Conservation (phyloP, 2,329 filamentous ascomycete genomes). For the Lasiodiplodia hormozganensis region DNA sequence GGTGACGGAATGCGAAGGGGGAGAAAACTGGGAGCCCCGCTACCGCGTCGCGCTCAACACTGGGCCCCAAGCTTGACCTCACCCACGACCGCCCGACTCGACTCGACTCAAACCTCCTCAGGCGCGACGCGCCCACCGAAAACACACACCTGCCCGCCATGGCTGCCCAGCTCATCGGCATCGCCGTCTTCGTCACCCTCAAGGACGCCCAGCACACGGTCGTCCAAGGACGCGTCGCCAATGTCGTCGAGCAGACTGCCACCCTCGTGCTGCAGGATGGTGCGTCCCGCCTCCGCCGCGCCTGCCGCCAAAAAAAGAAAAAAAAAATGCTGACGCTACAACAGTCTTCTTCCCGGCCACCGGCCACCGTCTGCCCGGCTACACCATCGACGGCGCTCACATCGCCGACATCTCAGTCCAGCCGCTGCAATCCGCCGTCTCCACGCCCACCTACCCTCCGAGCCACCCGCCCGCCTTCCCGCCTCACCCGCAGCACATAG, state of each 20-base stretch:
- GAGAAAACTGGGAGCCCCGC: not conserved
- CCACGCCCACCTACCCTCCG: conserved; percentile 29
- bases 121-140: not conserved
- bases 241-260: conserved; percentile 68
- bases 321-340: not conserved
- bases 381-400: conserved; percentile 63
- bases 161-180: conserved; percentile 73
- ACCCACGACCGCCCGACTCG: conserved; percentile 1
- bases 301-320: too few relatives aligned
- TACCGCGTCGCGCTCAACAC: conserved; percentile 25
- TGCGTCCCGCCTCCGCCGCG: conserved; percentile 47
- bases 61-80: conserved; percentile 5
- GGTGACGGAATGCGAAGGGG: not conserved
- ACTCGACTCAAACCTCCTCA: conserved; percentile 5
- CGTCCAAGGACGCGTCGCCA: conserved; percentile 73
- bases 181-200: conserved; percentile 77
- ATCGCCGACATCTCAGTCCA: conserved; percentile 67
- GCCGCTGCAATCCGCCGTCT: conserved; percentile 37
- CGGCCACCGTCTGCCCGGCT: conserved; percentile 59
- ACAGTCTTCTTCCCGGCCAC: conserved; percentile 62
- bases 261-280: conserved; percentile 75
- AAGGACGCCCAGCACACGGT: conserved; percentile 68
- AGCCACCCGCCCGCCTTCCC: conserved; percentile 26
- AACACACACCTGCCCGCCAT: conserved; percentile 49
- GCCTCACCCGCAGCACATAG: conserved; percentile 21